phyloP scores from a whole-genome alignment of 164 flowering plant species.

The Sextonia rubra region DNA sequence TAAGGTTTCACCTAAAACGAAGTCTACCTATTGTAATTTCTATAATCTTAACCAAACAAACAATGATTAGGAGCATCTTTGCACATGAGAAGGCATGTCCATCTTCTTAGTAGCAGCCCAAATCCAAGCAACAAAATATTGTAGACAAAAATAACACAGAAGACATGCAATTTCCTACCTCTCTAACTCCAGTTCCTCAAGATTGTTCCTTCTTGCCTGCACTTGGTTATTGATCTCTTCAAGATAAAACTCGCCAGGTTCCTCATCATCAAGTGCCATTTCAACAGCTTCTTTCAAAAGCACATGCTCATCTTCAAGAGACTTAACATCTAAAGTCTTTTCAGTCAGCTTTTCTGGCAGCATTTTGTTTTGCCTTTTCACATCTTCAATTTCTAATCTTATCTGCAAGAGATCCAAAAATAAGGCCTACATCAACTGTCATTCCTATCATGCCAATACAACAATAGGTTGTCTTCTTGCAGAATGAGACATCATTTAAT shows the following conservation, averaged over 20 bases:
- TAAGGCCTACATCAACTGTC: not conserved
- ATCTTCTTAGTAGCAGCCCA: not conserved
- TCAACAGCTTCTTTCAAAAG: slow-evolving; percentile 40
- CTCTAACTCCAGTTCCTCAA: slow-evolving; percentile 35
- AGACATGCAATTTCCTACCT: slow-evolving; percentile 31
- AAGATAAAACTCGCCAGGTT: slow-evolving; percentile 32
- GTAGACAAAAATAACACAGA: not conserved
- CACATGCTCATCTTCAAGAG: slow-evolving; percentile 40
- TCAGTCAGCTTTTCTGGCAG: slow-evolving; percentile 23
- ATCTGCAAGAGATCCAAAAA: slow-evolving; percentile 23
- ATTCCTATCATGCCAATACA: not conserved
- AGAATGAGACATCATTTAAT: not conserved
- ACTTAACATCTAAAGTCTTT: slow-evolving; percentile 24
- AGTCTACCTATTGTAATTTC: no score
- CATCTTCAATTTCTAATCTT: slow-evolving; percentile 14
- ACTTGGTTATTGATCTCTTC: slow-evolving; percentile 41
- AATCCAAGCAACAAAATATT: not conserved
- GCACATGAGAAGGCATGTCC: not conserved
- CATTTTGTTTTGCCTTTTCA: slow-evolving; percentile 26
- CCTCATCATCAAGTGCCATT: slow-evolving; percentile 51
- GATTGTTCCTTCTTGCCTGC: slow-evolving; percentile 28
- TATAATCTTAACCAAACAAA: no score
- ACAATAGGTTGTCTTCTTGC: not conserved
- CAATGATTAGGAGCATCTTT: no score
- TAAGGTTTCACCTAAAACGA: no score